Percentiles rank a stretch among this genome's conserved stretches.
Conservation (phyloP, 768 basidiomycete genomes). For the Scleroderma citrinum region DNA sequence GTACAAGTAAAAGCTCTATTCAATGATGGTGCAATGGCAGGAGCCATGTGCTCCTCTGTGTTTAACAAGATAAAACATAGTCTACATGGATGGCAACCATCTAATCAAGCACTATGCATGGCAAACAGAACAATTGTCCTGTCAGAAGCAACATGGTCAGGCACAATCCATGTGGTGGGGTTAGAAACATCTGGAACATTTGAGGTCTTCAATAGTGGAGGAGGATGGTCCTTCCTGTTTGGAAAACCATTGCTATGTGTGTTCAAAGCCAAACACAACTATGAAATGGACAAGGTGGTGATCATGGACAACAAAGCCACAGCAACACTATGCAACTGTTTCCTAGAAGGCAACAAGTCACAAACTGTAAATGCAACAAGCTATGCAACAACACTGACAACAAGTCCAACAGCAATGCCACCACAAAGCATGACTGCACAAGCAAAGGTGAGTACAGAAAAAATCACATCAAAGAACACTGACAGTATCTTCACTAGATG, state of each 20-base stretch:
- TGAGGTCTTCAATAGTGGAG: conserved; percentile 15
- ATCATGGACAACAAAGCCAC: not conserved
- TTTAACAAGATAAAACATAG: not conserved
- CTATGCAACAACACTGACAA: not conserved
- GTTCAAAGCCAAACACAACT: conserved; percentile 23
- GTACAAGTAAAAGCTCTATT: not conserved
- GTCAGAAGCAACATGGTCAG: conserved; percentile 7
- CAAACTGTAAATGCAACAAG: not conserved
- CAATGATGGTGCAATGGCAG: not conserved
- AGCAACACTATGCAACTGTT: not conserved
- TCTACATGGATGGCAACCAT: not conserved
- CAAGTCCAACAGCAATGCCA: too few relatives aligned
- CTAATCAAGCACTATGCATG: conserved; percentile 20
- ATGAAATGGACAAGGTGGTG: conserved; percentile 7
- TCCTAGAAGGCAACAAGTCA: too few relatives aligned
- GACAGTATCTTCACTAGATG: not conserved
- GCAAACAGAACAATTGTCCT: conserved; percentile 19
- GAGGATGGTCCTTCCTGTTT: conserved; percentile 23
- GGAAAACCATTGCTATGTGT: conserved; percentile 23
- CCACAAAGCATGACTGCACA: not conserved
- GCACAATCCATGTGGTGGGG: not conserved
- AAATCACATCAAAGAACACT: not conserved
- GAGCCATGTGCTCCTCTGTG: not conserved
- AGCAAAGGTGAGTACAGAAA: not conserved
- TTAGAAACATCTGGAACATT: not conserved